Base-by-base conservation (phyloP, 2,329 filamentous ascomycete genomes). In the Fusarium hostae region DNA sequence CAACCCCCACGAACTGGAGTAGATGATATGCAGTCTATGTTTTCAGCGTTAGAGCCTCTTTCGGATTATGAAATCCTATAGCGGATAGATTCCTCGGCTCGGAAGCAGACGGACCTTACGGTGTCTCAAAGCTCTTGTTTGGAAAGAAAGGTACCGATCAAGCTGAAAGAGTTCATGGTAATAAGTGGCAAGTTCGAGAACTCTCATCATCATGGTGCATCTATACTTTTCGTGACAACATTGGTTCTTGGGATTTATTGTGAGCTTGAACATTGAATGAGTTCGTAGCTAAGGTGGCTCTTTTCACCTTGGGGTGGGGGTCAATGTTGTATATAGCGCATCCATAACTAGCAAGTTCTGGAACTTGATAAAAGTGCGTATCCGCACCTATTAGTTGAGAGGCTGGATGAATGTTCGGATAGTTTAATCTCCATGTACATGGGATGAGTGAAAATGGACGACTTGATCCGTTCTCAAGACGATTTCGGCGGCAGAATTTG, bases 261-360 rank as follows among this genome's bases (percentile, higher is more conserved):
- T 59, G 43, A 67, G 6, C 43, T 65, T 48, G 32, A 39, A 34
- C 18, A 26, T 39, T 40, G 18, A 35, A 20, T 30, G 22, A 22
- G 41, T 35, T 16, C n/a, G 28, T 64, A 47, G 39, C 12, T 28
- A 51, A 18, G 18, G 45, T 61, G 35, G n/a, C 54, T 37, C 28
- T 61, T 16, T 66, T 65, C 41, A 60, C n/a, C 44, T 64, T 44
- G 56, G 58, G 52, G 69, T 71, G 73, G 73, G 68, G 71, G 59
- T 54, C 35, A 44, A 59, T 34, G n/a, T 51, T 60, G 57, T 59
- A 59, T 67, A 59, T 26, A 45, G 51, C 57, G 51, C 48, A 50
- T 69, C 56, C 61, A 54, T 54, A 51, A 60, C 63, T 63, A 54
- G 65, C 52, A 75, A 62, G 61, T 59, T 74, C 72, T 64, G 59